Base-by-base conservation (phyloP, 352 stramenopile species). In the Phytopythium kandeliae region DNA sequence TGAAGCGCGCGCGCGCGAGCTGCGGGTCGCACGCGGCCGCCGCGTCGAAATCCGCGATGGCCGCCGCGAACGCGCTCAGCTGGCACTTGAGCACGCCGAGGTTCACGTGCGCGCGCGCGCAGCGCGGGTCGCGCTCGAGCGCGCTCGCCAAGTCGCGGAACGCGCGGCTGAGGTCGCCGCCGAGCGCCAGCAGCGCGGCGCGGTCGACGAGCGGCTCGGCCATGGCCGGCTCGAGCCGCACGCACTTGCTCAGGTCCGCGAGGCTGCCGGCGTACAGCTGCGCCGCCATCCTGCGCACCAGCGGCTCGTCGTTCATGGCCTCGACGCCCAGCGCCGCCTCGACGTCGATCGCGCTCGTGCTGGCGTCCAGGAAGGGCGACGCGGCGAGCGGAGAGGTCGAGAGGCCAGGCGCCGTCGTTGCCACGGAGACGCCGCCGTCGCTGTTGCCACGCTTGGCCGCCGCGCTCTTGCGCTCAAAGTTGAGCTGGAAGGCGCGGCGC, bases 31-130 rank as follows among this genome's bases (percentile, higher is more conserved):
- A 62, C 40, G 74, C 73, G 38, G 86, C 71, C 8, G 78, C 78
- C 38, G 75, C 59, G 46, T 91, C 80, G 53, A 87, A 91, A 50
- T 86, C 74, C 16, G 62, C 64, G 36, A 91, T 88, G 31, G 78
- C 78, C 2, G 78, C 48, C 2, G 80, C 76, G 43, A 78, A 87
- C 4, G 66, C 65, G 17, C 62, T 53, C 44, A 91, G 87, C n/a
- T 85, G 78, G 19, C 80, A 88, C 48, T 91, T 86, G n/a, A 91
- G 62, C n/a, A 91, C 65, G 24, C 80, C 80, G 4, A 79, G 38
- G 53, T 78, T 85, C 38, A 89, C 55, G 31, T 80, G 63, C 22
- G 80, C 78, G 19, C 78, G 69, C 26, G 66, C 63, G 22, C 66
- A 75, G 35, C 71, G 74, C 0, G 69, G 73, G 22, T 89, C 69